Conservation (phyloP, 495 filamentous ascomycete species). For the Extremus antarcticus region DNA sequence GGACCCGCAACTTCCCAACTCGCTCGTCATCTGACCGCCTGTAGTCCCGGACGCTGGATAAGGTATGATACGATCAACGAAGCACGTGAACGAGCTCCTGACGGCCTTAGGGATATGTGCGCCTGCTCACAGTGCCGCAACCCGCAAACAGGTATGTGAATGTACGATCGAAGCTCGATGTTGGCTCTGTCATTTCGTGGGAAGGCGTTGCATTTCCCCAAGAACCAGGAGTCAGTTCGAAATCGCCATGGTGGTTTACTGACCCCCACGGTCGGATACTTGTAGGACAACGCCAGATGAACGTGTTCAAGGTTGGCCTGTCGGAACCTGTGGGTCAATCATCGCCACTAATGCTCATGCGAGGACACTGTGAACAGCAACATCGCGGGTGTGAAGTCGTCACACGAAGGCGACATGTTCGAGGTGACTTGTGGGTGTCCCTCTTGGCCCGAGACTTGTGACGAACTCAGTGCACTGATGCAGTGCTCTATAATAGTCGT, state of each 20-base stretch:
- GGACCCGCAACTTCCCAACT: neutral
- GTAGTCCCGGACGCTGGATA: conserved; percentile 4
- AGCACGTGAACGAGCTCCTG: neutral
- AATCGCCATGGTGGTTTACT: no score
- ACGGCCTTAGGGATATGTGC: conserved; percentile 59
- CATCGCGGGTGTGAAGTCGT: neutral
- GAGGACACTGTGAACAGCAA: neutral
- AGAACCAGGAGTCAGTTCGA: no score
- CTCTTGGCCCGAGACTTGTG: no score
- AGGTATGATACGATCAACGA: no score
- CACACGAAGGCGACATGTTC: neutral
- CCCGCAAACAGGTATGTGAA: conserved; percentile 64
- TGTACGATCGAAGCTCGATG: no score
- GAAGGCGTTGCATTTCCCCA: no score
- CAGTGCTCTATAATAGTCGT: no score
- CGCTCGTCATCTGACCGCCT: neutral
- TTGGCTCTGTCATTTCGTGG: no score
- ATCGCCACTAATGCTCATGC: neutral
- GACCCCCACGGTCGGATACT: no score
- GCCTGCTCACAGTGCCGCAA: conserved; percentile 64
- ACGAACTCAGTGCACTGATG: no score
- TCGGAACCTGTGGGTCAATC: neutral
- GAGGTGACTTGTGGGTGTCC: neutral
- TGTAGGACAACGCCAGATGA: conserved; percentile 47
- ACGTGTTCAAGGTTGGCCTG: conserved; percentile 10